Conservation (phyloP, 805 yeast species). For the Millerago galiae region DNA sequence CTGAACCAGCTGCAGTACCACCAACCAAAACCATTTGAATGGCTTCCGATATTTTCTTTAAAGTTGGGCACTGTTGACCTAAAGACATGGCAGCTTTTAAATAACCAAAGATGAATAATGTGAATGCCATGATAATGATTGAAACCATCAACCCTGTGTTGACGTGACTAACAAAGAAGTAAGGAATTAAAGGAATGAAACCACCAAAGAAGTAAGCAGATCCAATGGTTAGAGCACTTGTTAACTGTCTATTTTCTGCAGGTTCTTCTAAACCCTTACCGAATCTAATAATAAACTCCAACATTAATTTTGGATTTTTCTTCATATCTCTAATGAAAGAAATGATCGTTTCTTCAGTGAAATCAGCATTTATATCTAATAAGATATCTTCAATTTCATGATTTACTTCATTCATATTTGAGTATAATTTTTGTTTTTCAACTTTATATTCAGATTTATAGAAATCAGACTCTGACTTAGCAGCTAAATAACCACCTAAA, state of each 20-base stretch:
- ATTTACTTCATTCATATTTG: constrained; percentile 56
- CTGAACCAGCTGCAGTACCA: constrained; percentile 96
- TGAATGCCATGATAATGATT: constrained; percentile 74
- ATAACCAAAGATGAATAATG: constrained; percentile 83
- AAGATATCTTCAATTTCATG: constrained; percentile 79
- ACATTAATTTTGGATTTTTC: constrained; percentile 67
- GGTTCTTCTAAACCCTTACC: constrained; percentile 96
- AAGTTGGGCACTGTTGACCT: constrained; percentile 64
- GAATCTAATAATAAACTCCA: constrained; percentile 79
- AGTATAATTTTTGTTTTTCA: constrained; percentile 64
- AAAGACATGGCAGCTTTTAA: constrained; percentile 79
- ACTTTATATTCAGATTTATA: constrained; percentile 64
- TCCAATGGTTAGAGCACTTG: constrained; percentile 88
- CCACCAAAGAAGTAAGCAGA: constrained; percentile 88
- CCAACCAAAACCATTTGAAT: constrained; percentile 91
- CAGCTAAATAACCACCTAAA: constrained; percentile 93
- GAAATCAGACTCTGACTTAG: constrained; percentile 78
- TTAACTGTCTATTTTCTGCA: constrained; percentile 81
- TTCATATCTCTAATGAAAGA: constrained; percentile 75
- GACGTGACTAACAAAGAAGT: constrained; percentile 75
- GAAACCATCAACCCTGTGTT: constrained; percentile 70
- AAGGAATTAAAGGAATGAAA: constrained; percentile 83
- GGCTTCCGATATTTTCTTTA: constrained; percentile 68
- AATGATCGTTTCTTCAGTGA: constrained; percentile 64
- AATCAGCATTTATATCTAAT: constrained; percentile 52